phyloP scores from a whole-genome alignment of 768 basidiomycete genomes.

The Lactifluus subvellereus region DNA sequence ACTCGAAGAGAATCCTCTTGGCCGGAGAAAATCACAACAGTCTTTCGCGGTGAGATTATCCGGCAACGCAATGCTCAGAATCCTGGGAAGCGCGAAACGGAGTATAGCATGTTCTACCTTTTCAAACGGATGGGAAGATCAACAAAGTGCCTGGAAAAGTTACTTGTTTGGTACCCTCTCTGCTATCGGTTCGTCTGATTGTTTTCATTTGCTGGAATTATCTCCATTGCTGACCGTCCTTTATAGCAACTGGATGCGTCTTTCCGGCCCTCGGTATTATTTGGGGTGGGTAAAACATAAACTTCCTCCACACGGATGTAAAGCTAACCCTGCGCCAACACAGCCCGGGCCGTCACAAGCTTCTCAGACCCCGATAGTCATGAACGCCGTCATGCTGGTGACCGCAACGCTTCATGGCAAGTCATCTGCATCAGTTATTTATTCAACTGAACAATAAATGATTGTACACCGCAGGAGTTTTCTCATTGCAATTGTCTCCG shows the following conservation, averaged over 20 bases:
- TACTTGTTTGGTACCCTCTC: constrained; percentile 52
- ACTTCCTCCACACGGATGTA: too few relatives aligned
- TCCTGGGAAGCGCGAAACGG: constrained; percentile 29
- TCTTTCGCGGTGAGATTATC: constrained; percentile 64
- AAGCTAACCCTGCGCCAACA: not conserved
- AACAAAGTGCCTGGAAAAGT: constrained; percentile 50
- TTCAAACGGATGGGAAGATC: constrained; percentile 64
- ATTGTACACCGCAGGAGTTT: constrained; percentile 50
- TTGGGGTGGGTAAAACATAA: constrained; percentile 35
- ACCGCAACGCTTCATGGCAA: constrained; percentile 63
- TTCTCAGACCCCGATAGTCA: constrained; percentile 41
- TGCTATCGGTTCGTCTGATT: constrained; percentile 31
- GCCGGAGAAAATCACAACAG: constrained; percentile 42
- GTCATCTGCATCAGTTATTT: constrained; percentile 19
- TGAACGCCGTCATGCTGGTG: constrained; percentile 44
- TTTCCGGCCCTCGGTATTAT: constrained; percentile 70
- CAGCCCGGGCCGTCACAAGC: constrained; percentile 43
- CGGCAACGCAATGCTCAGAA: constrained; percentile 36
- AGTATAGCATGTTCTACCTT: constrained; percentile 47
- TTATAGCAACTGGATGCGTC: constrained; percentile 47
- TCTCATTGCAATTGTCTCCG: constrained; percentile 63
- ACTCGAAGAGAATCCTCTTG: constrained; percentile 55
- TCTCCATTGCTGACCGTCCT: not conserved
- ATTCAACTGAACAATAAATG: not conserved
- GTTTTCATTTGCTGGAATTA: not conserved